Evolutionary conservation across 2,329 filamentous ascomycete genomes (phyloP).

Genomic region (Xylariaceae sp.): DNA sequence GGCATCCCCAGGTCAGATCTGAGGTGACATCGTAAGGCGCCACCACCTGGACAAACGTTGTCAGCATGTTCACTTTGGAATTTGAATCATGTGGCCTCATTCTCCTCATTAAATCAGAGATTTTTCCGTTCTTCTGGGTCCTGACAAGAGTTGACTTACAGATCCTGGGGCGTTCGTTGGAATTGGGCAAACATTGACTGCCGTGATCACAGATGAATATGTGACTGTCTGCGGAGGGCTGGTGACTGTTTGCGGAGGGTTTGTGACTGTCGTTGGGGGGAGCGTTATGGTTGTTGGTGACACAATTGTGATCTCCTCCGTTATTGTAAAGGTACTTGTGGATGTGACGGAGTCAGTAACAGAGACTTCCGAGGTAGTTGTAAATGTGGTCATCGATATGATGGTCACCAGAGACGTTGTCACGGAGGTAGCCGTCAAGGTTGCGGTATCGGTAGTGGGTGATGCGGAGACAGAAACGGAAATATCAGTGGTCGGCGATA

Average conservation of each 20-base stretch:
- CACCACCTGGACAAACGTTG: background rate
- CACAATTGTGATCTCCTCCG: slow-evolving; percentile 22
- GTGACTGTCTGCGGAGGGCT: slow-evolving; percentile 8
- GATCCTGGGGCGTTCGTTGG: slow-evolving; percentile 36
- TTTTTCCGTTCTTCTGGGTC: too few relatives aligned
- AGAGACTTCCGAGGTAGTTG: slow-evolving; percentile 24
- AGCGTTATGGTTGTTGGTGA: slow-evolving; percentile 21
- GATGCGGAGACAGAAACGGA: slow-evolving; percentile 13
- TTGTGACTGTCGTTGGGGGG: slow-evolving; percentile 10
- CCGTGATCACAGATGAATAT: slow-evolving; percentile 22
- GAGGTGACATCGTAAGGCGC: slow-evolving; percentile 33
- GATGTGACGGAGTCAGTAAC: slow-evolving; percentile 29
- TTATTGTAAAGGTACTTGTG: slow-evolving; percentile 29
- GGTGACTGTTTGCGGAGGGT: slow-evolving; percentile 9
- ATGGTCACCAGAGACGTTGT: slow-evolving; percentile 26
- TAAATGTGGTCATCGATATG: slow-evolving; percentile 25
- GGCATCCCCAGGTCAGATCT: slow-evolving; percentile 50
- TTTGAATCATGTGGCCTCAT: too few relatives aligned
- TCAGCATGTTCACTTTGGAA: background rate
- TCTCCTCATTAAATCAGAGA: too few relatives aligned
- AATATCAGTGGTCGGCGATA: slow-evolving; percentile 15
- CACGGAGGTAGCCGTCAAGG: slow-evolving; percentile 24
- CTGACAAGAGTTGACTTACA: background rate
- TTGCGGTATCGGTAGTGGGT: slow-evolving; percentile 26
- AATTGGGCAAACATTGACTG: slow-evolving; percentile 40